Percentiles rank a stretch among this genome's conserved stretches.
Conservation (phyloP, 805 yeast genomes). For the Candida ascalaphidarum region DNA sequence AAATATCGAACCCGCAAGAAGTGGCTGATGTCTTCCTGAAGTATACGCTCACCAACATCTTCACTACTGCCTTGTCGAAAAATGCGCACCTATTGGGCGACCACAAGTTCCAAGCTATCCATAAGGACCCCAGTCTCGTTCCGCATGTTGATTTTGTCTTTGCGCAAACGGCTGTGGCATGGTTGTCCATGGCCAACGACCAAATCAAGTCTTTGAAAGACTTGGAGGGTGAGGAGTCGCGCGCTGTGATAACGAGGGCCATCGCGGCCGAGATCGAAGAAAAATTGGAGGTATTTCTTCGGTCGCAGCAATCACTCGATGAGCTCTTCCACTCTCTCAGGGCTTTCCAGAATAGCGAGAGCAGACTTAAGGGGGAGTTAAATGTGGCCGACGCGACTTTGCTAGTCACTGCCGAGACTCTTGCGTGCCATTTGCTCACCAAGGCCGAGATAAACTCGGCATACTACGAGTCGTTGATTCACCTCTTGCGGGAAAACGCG, state of each 20-base stretch:
- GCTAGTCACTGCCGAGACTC: slow-evolving; percentile 6
- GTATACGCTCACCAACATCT: slow-evolving; percentile 19
- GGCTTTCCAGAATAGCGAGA: slow-evolving; percentile 9
- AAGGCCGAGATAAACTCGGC: slow-evolving; percentile 1
- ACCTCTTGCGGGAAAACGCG: no score
- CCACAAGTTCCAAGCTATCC: slow-evolving; percentile 5
- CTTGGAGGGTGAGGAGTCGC: slow-evolving; percentile 5
- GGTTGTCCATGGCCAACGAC: slow-evolving; percentile 20
- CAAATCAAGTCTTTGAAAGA: slow-evolving; percentile 9
- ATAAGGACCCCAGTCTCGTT: slow-evolving; percentile 4
- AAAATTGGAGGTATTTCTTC: slow-evolving; percentile 2
- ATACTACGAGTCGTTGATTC: slow-evolving; percentile 5
- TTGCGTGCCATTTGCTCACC: slow-evolving; percentile 4
- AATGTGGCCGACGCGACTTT: slow-evolving; percentile 3
- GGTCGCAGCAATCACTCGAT: slow-evolving; percentile 1
- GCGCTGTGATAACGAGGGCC: slow-evolving; percentile 1
- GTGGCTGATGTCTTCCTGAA: slow-evolving; percentile 24
- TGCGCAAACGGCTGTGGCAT: slow-evolving; percentile 17
- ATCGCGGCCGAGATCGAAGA: slow-evolving; percentile 1
- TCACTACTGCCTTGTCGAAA: slow-evolving; percentile 20
- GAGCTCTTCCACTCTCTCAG: slow-evolving; percentile 6
- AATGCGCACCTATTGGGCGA: slow-evolving; percentile 22
- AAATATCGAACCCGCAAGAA: slow-evolving; percentile 25
- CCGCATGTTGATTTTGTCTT: slow-evolving; percentile 16
- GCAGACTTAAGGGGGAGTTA: slow-evolving; percentile 6